phyloP scores from a whole-genome alignment of 371 early-diverging fungal species.

The Rhizopus sp. region DNA sequence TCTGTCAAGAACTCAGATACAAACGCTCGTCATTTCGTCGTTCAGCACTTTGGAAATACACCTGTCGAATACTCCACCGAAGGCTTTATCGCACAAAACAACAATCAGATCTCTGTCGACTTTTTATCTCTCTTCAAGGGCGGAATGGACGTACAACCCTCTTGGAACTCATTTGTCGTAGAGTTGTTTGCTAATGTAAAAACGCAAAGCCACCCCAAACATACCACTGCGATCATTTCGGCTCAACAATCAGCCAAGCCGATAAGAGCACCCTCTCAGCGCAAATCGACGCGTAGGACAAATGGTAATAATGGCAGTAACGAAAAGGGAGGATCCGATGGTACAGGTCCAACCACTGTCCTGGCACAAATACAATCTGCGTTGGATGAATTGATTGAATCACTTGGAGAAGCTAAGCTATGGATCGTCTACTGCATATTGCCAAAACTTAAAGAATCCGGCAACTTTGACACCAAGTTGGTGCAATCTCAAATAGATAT shows the following conservation, averaged over 20 bases:
- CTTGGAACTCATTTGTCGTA: constrained; percentile 53
- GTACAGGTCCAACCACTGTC: constrained; percentile 15
- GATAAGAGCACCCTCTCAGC: constrained; percentile 48
- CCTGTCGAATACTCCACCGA: constrained; percentile 73
- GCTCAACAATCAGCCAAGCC: constrained; percentile 61
- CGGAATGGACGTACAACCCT: constrained; percentile 47
- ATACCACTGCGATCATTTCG: constrained; percentile 53
- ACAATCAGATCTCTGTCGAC: constrained; percentile 75
- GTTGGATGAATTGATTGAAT: constrained; percentile 75
- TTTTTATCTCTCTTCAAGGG: constrained; percentile 84
- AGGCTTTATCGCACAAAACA: constrained; percentile 75
- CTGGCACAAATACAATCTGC: constrained; percentile 73
- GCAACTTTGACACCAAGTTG: constrained; percentile 59
- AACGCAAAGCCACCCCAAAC: constrained; percentile 60
- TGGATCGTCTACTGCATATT: constrained; percentile 87
- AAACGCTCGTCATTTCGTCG: constrained; percentile 61
- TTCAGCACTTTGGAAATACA: constrained; percentile 74
- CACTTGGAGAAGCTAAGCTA: constrained; percentile 79
- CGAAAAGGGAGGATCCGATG: constrained; percentile 12
- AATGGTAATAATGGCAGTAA: constrained; percentile 17
- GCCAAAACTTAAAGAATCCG: constrained; percentile 61
- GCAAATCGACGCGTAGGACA: constrained; percentile 30
- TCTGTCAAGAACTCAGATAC: constrained; percentile 43
- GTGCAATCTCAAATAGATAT: constrained; percentile 62
- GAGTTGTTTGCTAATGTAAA: constrained; percentile 52